Evolutionary conservation across 2,329 filamentous ascomycete species (phyloP), one percentile per base, ranked within the genome.

Genomic region (Elsinoe arachidis): DNA sequence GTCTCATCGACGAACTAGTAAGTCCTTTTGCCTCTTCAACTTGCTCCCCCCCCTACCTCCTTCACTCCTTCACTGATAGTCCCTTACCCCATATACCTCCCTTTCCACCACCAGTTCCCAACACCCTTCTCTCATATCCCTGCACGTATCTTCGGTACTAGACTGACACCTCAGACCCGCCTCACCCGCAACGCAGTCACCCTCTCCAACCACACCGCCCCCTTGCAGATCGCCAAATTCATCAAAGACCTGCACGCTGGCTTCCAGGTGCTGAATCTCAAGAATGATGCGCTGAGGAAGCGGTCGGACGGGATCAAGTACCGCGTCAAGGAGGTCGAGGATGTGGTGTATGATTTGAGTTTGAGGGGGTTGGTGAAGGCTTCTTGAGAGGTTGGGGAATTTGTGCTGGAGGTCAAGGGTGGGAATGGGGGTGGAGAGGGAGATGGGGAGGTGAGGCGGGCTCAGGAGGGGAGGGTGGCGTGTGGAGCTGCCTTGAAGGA

Each of bases 241-340:
- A 85, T 96, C 76, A 96, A 96, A 76, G 91, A 97, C 68, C 75
- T 99, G 37, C 92, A 96, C 66, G 89, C 91, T 2, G 93, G 92
- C 14, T 99, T 99, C 75, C 93, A 97, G 79, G 83, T 97, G 63
- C 81, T 99, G 63, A 99, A 99, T 70, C 78, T 99, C 64, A 97
- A 97, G 80, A 99, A 99, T 67, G 93, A 99, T 70, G 84, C 85
- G 19, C 74, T 99, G 67, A 82, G 93, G 59, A 89, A 90, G 75
- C 81, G 90, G 61, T 90, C 89, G 57, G 93, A 99, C 74, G 87
- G 86, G 4, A 87, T 99, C 73, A 99, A 99, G 78, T 99, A 99
- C 70, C 86, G 87, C 66, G 90, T 99, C 67, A 99, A 97, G 79
- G 92, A 95, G 71, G 90, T 96, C 11, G 93, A 99, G 77, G 93